These are phyloP conservation scores for Termitomyces sp. DNA, from an alignment of 768 basidiomycete genomes.

Conservation along the genomic window DNA sequence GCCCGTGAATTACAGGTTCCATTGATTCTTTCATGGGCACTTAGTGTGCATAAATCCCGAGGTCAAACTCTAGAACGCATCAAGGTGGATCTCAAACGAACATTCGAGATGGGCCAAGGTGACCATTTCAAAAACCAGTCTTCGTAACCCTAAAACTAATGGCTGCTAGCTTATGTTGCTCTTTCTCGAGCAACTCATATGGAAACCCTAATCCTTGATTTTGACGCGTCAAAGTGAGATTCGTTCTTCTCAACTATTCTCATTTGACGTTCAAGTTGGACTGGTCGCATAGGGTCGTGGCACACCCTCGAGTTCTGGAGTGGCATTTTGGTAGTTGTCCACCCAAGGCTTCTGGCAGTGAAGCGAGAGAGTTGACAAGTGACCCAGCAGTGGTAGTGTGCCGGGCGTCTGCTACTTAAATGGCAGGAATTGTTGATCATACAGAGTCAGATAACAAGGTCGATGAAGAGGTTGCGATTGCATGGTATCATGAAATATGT, in stretches of 20 bases:
- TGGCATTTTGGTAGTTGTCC: slow-evolving; percentile 36
- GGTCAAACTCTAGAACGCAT: slow-evolving; percentile 86
- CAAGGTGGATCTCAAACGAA: slow-evolving; percentile 68
- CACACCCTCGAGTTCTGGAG: slow-evolving; percentile 57
- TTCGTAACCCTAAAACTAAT: background rate
- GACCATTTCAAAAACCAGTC: background rate
- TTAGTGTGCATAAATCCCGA: slow-evolving; percentile 87
- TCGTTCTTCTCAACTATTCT: background rate
- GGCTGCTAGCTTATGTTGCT: slow-evolving; percentile 58
- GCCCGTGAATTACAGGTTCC: slow-evolving; percentile 43
- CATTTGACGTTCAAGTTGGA: background rate
- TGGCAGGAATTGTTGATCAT: no score
- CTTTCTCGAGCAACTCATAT: slow-evolving; percentile 69
- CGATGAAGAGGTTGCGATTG: no score
- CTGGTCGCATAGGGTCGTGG: slow-evolving; percentile 47
- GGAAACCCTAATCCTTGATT: slow-evolving; percentile 63
- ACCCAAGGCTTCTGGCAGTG: no score
- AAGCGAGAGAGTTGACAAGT: no score
- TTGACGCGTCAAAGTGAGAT: slow-evolving; percentile 53
- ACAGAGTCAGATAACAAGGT: no score
- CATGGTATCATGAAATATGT: no score
- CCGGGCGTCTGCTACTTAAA: no score
- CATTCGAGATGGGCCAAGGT: slow-evolving; percentile 84
- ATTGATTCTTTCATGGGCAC: slow-evolving; percentile 79
- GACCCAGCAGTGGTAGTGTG: no score